These are phyloP conservation scores for Geosmithia morbida DNA, from an alignment of 2,329 filamentous ascomycete species.

Conservation along the genomic window DNA sequence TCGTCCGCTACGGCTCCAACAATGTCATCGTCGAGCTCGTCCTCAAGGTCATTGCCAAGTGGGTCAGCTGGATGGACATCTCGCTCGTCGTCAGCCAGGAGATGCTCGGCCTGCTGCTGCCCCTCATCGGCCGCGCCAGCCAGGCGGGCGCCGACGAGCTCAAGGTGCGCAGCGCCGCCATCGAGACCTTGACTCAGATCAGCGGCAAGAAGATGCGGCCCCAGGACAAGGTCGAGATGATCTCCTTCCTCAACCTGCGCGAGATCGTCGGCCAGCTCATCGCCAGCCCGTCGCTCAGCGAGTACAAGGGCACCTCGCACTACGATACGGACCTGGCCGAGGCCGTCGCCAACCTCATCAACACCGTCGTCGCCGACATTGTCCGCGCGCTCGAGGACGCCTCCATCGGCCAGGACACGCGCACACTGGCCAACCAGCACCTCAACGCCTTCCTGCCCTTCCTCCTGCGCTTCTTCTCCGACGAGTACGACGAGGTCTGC, in stretches of 20 bases:
- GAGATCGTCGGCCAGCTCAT: conserved; percentile 79
- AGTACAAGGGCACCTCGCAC: conserved; percentile 64
- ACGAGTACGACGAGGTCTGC: conserved; percentile 97
- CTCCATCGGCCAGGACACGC: conserved; percentile 45
- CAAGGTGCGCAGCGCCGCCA: conserved; percentile 75
- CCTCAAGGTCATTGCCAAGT: conserved; percentile 83
- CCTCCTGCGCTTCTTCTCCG: conserved; percentile 85
- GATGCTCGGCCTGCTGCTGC: conserved; percentile 73
- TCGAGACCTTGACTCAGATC: conserved; percentile 91
- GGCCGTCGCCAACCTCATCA: conserved; percentile 88
- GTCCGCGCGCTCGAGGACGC: conserved; percentile 68
- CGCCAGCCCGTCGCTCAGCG: conserved; percentile 63
- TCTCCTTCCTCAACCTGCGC: conserved; percentile 75
- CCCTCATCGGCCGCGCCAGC: conserved; percentile 67
- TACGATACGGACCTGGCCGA: conserved; percentile 96
- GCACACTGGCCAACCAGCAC: conserved; percentile 64
- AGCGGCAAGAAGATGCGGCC: conserved; percentile 97
- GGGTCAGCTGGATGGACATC: conserved; percentile 99
- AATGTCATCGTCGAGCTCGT: conserved; percentile 73
- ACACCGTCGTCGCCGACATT: conserved; percentile 75
- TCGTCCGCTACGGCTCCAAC: conserved; percentile 61
- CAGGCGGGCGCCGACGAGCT: conserved; percentile 55
- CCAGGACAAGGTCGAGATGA: conserved; percentile 85
- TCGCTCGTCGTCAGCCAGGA: conserved; percentile 80
- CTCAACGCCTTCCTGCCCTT: conserved; percentile 75